Percentiles rank a stretch among this genome's conserved stretches.
Evolutionary conservation across 805 yeast species (phyloP).

Genomic region (Candida wancherniae): DNA sequence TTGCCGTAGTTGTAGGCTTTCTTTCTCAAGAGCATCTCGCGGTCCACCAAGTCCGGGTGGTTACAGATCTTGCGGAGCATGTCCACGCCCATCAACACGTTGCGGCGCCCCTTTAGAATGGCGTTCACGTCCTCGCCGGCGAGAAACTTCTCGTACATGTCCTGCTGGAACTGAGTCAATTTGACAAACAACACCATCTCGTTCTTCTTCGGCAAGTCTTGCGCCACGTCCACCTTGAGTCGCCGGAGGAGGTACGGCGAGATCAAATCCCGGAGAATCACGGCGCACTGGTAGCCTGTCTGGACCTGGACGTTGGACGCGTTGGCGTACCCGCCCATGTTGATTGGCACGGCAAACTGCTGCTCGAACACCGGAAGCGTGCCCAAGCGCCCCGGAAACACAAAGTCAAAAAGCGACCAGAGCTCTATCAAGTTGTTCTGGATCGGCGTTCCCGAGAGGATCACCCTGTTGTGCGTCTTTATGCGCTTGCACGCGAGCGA

Average conservation of each 20-base stretch:
- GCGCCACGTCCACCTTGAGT: slow-evolving; percentile 90
- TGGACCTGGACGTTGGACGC: slow-evolving; percentile 95
- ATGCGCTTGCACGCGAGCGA: slow-evolving; percentile 81
- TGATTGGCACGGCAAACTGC: slow-evolving; percentile 89
- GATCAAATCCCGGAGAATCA: slow-evolving; percentile 77
- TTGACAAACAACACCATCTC: slow-evolving; percentile 94
- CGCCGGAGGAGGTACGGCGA: slow-evolving; percentile 86
- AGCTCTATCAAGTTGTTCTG: slow-evolving; percentile 88
- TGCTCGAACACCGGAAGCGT: slow-evolving; percentile 91
- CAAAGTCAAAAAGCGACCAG: slow-evolving; percentile 94
- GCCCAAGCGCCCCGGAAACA: slow-evolving; percentile 91
- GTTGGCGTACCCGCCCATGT: slow-evolving; percentile 97
- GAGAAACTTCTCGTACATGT: slow-evolving; percentile 68
- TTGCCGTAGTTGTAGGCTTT: slow-evolving; percentile 47
- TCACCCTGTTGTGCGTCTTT: slow-evolving; percentile 78
- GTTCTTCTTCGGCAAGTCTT: slow-evolving; percentile 86
- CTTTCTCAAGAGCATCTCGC: slow-evolving; percentile 33
- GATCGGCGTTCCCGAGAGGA: slow-evolving; percentile 93
- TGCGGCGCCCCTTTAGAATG: slow-evolving; percentile 69
- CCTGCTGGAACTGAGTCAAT: slow-evolving; percentile 70
- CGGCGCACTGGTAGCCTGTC: slow-evolving; percentile 94
- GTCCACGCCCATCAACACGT: slow-evolving; percentile 86
- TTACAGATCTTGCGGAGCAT: slow-evolving; percentile 88
- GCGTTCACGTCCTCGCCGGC: slow-evolving; percentile 70
- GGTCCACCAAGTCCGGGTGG: slow-evolving; percentile 80